Base-by-base conservation (phyloP, 352 stramenopile genomes). In the Globisporangium echinulatum region DNA sequence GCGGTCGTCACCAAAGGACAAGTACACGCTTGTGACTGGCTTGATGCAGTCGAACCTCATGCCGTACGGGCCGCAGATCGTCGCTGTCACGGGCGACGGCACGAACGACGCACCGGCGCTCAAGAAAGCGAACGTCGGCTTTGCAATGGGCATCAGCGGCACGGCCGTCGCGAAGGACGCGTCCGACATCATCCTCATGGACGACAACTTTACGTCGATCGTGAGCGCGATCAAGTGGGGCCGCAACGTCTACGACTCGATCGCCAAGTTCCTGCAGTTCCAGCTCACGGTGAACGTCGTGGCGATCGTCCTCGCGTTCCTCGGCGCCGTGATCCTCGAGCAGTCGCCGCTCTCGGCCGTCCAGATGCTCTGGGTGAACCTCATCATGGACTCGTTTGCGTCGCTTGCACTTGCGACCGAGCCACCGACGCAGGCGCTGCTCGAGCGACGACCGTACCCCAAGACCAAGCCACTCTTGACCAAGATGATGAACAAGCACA, bases 321-420 rank as follows among this genome's bases (percentile, higher is more conserved):
- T 98, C 19, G 88, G 88, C 6, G 90, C 94, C 15, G 68, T 89
- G 7, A 76, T 87, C 17, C 56, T 90, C 0, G 75, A 90, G 57
- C 74, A 88, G 57, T 90, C 83, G n/a, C 94, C 96, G 2, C 75
- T 99, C 13, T 97, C 90, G 47, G 92, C 96, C 7, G 89, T 99
- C 7, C 97, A 98, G 71, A 90, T 99, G 80, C 76, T 99, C 0
- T 99, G 96, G 96, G 94, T 99, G 49, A 99, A 99, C 67, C 76
- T 99, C 15, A 98, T 99, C 69, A 99, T 99, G 96, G 97, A 99
- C 69, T 98, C 94, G 7, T 97, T 98, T 64, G 96, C 94, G 17
- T 96, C 96, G 11, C 67, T 99, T 17, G 95, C 96, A 5, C 79
- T 99, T 15, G 96, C 93, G 33, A 98, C 96, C 1, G 96, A 99